A percentile compares a stretch with the other conserved stretches of the same genome.
phyloP scores from a whole-genome alignment of 352 stramenopile species.

The Phytophthora pisi region DNA sequence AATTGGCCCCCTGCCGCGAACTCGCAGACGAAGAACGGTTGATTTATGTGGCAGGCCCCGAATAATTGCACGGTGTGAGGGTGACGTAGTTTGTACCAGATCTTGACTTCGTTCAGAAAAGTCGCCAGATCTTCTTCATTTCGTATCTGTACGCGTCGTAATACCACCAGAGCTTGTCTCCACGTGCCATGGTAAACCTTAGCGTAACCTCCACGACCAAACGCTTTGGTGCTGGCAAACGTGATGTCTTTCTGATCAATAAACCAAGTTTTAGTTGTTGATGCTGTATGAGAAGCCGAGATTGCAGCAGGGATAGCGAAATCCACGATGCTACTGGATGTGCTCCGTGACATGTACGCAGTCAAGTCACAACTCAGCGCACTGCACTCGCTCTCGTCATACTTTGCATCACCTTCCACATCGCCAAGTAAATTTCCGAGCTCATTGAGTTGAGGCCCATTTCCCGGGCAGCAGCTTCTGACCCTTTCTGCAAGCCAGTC shows the following conservation, averaged over 20 bases:
- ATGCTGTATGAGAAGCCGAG: neutral
- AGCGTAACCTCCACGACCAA: slow-evolving; percentile 22
- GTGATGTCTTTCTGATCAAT: neutral
- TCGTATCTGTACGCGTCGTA: slow-evolving; percentile 14
- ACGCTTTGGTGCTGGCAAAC: slow-evolving; percentile 9
- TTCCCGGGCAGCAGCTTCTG: neutral
- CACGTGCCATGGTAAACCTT: slow-evolving; percentile 25
- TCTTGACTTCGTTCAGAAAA: slow-evolving; percentile 8
- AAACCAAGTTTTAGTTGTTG: neutral
- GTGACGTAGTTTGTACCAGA: slow-evolving; percentile 11
- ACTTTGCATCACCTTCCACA: neutral
- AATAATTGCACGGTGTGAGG: slow-evolving; percentile 12
- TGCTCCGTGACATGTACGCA: neutral
- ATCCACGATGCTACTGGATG: neutral
- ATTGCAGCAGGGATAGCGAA: neutral
- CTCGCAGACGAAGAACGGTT: slow-evolving; percentile 23
- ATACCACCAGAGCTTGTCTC: slow-evolving; percentile 24
- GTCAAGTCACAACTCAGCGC: neutral
- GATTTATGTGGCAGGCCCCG: slow-evolving; percentile 7
- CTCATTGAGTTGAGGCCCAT: neutral
- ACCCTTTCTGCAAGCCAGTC: neutral
- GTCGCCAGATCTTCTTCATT: neutral
- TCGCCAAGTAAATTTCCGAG: neutral
- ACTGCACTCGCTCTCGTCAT: neutral
- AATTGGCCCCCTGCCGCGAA: slow-evolving; percentile 10